Evolutionary conservation across 768 basidiomycete species (phyloP).

Genomic region (Leccinellum albellum): DNA sequence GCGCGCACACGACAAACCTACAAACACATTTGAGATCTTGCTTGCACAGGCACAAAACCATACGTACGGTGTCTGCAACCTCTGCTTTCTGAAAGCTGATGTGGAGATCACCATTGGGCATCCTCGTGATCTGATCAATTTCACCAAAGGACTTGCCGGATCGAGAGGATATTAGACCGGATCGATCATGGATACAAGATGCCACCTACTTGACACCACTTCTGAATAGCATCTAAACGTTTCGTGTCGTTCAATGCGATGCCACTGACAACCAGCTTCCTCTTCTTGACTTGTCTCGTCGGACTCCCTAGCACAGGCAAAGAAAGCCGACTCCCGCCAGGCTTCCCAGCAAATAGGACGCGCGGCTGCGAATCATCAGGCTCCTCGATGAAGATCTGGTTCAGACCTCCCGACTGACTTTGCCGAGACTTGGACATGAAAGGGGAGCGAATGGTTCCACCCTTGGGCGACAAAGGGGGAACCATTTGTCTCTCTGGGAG

Average conservation of each 20-base stretch:
- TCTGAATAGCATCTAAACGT: slow-evolving; percentile 64
- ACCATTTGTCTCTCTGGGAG: slow-evolving; percentile 35
- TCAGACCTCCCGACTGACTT: slow-evolving; percentile 7
- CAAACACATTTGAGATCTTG: slow-evolving; percentile 6
- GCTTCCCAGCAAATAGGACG: slow-evolving; percentile 27
- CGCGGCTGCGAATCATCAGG: slow-evolving; percentile 26
- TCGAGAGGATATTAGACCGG: slow-evolving; percentile 8
- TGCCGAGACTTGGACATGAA: slow-evolving; percentile 24
- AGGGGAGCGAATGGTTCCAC: slow-evolving; percentile 31
- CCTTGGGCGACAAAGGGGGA: slow-evolving; percentile 28
- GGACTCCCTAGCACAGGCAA: slow-evolving; percentile 33
- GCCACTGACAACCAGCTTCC: slow-evolving; percentile 67
- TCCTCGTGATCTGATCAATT: slow-evolving; percentile 64
- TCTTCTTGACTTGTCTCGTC: slow-evolving; percentile 49
- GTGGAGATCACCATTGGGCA: slow-evolving; percentile 77
- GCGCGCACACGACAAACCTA: slow-evolving; percentile 80
- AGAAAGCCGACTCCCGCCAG: slow-evolving; percentile 25
- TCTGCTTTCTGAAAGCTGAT: slow-evolving; percentile 71
- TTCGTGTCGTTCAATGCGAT: slow-evolving; percentile 55
- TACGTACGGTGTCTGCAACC: slow-evolving; percentile 74
- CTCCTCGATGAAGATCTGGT: slow-evolving; percentile 27
- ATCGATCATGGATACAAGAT: neutral
- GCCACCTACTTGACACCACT: slow-evolving; percentile 69
- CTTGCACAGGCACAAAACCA: neutral
- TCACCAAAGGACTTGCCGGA: slow-evolving; percentile 64